Base-by-base conservation (phyloP, 805 yeast genomes). In the Candida arabinofermentans region DNA sequence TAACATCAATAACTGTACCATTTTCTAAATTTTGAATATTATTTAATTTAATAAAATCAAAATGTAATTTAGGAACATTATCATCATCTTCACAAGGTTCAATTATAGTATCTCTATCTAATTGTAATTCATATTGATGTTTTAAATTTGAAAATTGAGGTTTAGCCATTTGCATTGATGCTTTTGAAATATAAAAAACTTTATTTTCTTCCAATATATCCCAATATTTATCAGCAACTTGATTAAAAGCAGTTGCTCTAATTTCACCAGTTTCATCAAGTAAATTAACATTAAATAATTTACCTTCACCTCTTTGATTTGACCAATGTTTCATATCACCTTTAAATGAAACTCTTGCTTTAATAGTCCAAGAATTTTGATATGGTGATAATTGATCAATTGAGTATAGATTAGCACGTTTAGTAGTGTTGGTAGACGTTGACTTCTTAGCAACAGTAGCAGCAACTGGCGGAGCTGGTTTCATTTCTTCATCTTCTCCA, bases 241-340 rank as follows among this genome's bases (percentile, higher is more conserved):
- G 91, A 61, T 86, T 86, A 65, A 93, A 93, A 2, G 93, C 96
- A 2, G 98, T 89, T 9, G 96, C 97, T 57, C 93, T 77, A 53
- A 93, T 93, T 68, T 93, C 98, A 55, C 93, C 96, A 5, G 96
- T 85, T 61, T 93, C 96, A 61, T 93, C 99, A 43, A 91, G 67
- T 44, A 93, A 79, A 53, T 88, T 87, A 24, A 88, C 86, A 54
- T 83, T 85, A 70, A 93, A 89, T 45, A 93, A 73, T 62, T 86
- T 86, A 41, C 99, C 99, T 48, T 83, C 87, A 43, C 96, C 96
- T 54, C 81, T 76, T 47, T 78, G 82, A 54, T 86, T 88, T 39
- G 86, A 78, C 91, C 91, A 93, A 27, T 86, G 86, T 63, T 87
- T 81, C 52, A 91, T 74, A 47, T 88, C 96, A 42, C 91, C 80